phyloP scores from a whole-genome alignment of 495 filamentous ascomycete genomes.

The Hypoxylon fuscum region DNA sequence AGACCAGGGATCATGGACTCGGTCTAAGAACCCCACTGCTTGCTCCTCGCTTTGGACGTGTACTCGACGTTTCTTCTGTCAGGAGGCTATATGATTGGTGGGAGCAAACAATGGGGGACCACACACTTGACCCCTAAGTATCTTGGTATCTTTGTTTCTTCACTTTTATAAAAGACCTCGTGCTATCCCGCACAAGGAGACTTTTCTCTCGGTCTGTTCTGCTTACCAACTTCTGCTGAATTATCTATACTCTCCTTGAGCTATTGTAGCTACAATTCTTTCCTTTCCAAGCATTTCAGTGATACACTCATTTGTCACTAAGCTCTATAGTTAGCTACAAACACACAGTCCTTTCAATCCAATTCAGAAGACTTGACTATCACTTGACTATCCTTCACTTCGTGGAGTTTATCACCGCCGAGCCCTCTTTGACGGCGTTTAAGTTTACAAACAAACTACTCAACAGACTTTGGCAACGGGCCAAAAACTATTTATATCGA shows the following conservation, averaged over 20 bases:
- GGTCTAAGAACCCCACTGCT: conserved; percentile 10
- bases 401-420: conserved; percentile 13
- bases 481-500: conserved; percentile 13
- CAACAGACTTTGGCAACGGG: conserved; percentile 1
- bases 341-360: conserved; percentile 25
- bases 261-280: conserved; percentile 41
- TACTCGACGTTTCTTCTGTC: conserved; percentile 25
- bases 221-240: conserved; percentile 33
- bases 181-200: conserved; percentile 7
- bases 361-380: conserved; percentile 26
- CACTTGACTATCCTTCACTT: conserved; percentile 29
- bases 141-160: conserved; percentile 36
- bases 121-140: conserved; percentile 10
- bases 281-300: conserved; percentile 36
- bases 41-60: conserved; percentile 14
- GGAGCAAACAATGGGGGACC: conserved; percentile 21
- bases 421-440: conserved; percentile 13
- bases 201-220: conserved; percentile 2
- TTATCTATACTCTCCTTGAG: conserved; percentile 34
- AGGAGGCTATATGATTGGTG: conserved; percentile 17
- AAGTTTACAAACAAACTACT: conserved; percentile 18
- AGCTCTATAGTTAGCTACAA: conserved; percentile 38
- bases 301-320: conserved; percentile 42
- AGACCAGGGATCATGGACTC: conserved; percentile 30
- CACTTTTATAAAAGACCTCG: conserved; percentile 32